Percentiles rank a stretch among this genome's conserved stretches.
These are phyloP conservation scores for Hypoxylon sp. DNA, from an alignment of 2,329 filamentous ascomycete genomes.

Conservation along the genomic window DNA sequence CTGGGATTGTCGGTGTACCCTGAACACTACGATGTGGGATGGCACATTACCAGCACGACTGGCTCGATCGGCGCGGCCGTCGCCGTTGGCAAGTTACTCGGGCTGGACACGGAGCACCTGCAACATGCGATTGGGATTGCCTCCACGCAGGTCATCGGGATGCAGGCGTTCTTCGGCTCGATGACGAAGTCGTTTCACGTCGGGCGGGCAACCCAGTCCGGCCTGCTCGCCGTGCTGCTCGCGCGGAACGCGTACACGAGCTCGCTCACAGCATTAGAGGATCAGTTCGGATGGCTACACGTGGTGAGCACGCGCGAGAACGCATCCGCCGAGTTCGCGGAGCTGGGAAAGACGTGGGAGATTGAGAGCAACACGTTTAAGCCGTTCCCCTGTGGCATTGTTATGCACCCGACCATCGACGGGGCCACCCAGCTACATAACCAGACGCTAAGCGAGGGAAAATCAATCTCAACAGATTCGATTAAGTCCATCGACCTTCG, in stretches of 20 bases:
- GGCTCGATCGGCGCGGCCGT: constrained; percentile 68
- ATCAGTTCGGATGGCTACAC: constrained; percentile 67
- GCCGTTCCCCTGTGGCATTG: constrained; percentile 70
- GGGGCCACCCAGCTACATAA: constrained; percentile 63
- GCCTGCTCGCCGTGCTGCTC: constrained; percentile 59
- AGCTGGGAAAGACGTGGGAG: constrained; percentile 62
- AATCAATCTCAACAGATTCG: constrained; percentile 50
- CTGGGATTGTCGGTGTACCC: constrained; percentile 67
- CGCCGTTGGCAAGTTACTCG: constrained; percentile 64
- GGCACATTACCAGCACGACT: constrained; percentile 69
- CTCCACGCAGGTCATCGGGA: constrained; percentile 66
- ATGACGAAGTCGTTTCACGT: constrained; percentile 70
- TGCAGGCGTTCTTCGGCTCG: constrained; percentile 69
- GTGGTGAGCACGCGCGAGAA: constrained; percentile 63
- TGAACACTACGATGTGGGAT: constrained; percentile 69
- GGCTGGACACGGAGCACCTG: constrained; percentile 58
- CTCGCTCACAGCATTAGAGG: constrained; percentile 64
- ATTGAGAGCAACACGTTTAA: constrained; percentile 69
- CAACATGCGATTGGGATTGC: constrained; percentile 68
- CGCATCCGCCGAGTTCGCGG: constrained; percentile 55
- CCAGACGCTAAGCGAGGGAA: constrained; percentile 54
- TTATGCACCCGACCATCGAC: constrained; percentile 70
- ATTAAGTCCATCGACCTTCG: constrained; percentile 59
- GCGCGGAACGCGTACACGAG: constrained; percentile 66
- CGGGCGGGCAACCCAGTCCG: constrained; percentile 67